Base-by-base conservation (phyloP, 2,329 filamentous ascomycete species). In the Fusarium duplospermum region DNA sequence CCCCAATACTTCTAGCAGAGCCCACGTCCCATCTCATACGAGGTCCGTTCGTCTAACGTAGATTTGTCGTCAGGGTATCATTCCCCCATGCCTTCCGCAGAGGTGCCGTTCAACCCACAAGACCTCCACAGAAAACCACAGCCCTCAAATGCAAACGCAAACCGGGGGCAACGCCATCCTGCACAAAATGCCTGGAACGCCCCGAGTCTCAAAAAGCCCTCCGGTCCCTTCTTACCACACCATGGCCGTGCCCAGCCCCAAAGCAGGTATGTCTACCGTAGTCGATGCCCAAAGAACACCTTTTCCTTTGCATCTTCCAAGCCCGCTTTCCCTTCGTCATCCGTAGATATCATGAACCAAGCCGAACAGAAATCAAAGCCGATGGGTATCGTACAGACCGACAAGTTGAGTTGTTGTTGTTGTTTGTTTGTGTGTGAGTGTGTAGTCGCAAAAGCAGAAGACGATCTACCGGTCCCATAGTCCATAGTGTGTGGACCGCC, bases 21-120 rank as follows among this genome's bases (percentile, higher is more conserved):
- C 59, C 69, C 71, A 71, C 71, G 72, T 73, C 72, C 70, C 74
- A 62, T 73, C 73, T 75, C 79, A 74, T 77, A 52, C 47, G 76
- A 76, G 78, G 72, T 77, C 72, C 69, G 70, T 76, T 79, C 78
- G 74, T 82, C 76, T 79, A 80, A 80, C 78, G 77, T 79, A 78
- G 76, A 77, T 75, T 76, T 78, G 74, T 81, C 80, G 76, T 82
- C 77, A 80, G 81, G 78, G 81, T 82, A 82, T 82, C 80, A 79
- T 82, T 76, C 76, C 76, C 73, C 72, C 80, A 54, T 72, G 62
- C 74, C 63, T 68, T 73, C 73, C 69, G 67, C 71, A 71, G 62
- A 75, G 70, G 72, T 75, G 65, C 75, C 66, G 69, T 76, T 69
- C 73, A 72, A 71, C 74, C 74, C 69, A 76, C 72, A 71, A 64